Base-by-base conservation (phyloP, 441 rosid genomes). In the Adansonia rubrostipa region DNA sequence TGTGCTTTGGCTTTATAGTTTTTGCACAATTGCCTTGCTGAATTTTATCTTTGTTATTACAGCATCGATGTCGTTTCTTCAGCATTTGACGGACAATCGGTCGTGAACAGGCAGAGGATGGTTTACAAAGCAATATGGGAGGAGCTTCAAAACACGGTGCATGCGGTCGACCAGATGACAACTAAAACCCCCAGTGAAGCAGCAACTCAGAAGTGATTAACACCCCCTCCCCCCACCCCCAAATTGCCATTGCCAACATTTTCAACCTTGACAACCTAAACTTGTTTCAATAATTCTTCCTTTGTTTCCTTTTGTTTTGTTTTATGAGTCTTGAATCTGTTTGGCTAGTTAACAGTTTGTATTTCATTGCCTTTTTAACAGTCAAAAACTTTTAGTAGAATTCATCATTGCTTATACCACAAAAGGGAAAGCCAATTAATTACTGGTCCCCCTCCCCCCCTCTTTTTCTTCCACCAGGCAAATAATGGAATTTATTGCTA, bases 91-190 rank as follows among this genome's bases (percentile, higher is more conserved):
- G 98, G 96, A 40, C 92, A 96, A 71, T 92, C 97, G 0, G 87
- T 92, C 1, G 98, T 96, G 82, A 92, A 92, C 82, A 88, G 98
- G 82, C 98, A 96, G 86, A 90, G 99, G 80, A 96, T 96, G 98
- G 99, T 96, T 50, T 96, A 96, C 79, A 96, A 93, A 85, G 97
- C 97, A 53, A 94, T 96, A 81, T 94, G 99, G 99, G 99, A 92
- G 81, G 99, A 96, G 90, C 97, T 96, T 76, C 98, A 94, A 85
- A 92, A 78, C 84, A 90, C 88, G 0, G 99, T 96, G 77, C 99
- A 94, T 75, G 99, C 98, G 1, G 98, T 96, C 82, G 98, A 96
- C 82, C 93, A 88, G 83, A 96, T 96, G 99, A 94, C 93, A 45
- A 94, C 98, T 36, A 86, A 79, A 82, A 92, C 98, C 75, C 98